Conservation (phyloP, 2,329 filamentous ascomycete genomes). For the Diaporthe sp. region DNA sequence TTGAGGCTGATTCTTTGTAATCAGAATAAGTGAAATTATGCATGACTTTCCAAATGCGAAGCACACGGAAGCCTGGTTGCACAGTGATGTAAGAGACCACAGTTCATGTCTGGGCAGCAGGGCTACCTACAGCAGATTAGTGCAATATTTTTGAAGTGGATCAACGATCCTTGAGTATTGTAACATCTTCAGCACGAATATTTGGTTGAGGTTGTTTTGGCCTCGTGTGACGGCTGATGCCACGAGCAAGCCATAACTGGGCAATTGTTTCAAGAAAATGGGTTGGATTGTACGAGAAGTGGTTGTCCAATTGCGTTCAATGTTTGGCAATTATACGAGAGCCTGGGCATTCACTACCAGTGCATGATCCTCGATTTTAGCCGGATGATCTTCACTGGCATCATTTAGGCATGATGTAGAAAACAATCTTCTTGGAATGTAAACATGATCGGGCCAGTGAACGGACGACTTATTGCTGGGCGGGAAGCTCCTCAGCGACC, state of each 20-base stretch:
- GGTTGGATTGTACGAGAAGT: not conserved
- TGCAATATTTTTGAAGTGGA: not conserved
- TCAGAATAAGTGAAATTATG: not conserved
- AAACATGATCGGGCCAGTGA: not conserved
- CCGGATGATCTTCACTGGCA: not conserved
- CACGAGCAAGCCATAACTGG: not conserved
- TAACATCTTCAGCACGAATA: not conserved
- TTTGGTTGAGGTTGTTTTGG: constrained; percentile 3
- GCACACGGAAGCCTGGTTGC: not conserved
- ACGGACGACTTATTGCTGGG: not conserved
- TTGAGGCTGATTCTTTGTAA: not conserved
- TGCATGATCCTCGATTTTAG: not conserved
- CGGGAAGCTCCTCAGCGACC: not conserved
- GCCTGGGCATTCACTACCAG: not conserved
- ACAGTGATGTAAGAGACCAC: not conserved
- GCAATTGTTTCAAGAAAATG: constrained; percentile 4
- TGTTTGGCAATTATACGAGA: not conserved
- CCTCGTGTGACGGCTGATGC: not conserved
- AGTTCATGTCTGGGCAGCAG: not conserved
- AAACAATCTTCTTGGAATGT: not conserved
- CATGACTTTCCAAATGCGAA: not conserved
- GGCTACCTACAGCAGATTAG: not conserved
- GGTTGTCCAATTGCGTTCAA: not conserved
- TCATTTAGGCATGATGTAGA: constrained; percentile 5
- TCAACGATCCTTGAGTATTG: not conserved